Evolutionary conservation across 2,329 filamentous ascomycete genomes (phyloP).

Genomic region (Neonectria hederae): DNA sequence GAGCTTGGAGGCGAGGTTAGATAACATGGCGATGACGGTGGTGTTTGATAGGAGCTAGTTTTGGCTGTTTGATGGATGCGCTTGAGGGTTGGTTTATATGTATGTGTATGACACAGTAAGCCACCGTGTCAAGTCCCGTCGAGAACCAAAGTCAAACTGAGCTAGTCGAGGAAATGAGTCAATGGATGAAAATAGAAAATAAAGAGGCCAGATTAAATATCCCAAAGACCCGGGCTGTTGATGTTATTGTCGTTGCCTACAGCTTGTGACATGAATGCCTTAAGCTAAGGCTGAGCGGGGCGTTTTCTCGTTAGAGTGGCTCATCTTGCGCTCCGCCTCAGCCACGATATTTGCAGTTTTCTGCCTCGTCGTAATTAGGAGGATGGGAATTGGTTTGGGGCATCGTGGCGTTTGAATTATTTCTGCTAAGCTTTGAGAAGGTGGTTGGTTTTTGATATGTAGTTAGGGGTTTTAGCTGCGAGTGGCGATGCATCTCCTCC

Average conservation of each 20-base stretch:
- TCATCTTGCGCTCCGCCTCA: background rate
- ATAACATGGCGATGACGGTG: constrained; percentile 30
- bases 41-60: background rate
- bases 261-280: background rate
- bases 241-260: constrained; percentile 12
- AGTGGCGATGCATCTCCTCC: too few relatives aligned
- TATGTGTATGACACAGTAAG: background rate
- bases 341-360: background rate
- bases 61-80: background rate
- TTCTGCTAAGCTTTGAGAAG: too few relatives aligned
- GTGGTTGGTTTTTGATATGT: background rate
- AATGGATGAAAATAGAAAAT: background rate
- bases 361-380: background rate
- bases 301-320: background rate
- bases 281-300: constrained; percentile 10
- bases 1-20: constrained; percentile 36
- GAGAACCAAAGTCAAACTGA: background rate
- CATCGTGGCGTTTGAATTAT: background rate
- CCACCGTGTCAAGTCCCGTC: background rate
- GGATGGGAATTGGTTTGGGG: background rate
- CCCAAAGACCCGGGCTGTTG: background rate
- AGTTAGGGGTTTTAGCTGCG: too few relatives aligned
- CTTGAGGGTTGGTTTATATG: background rate
- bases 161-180: background rate
- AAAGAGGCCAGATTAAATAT: background rate